Evolutionary conservation across 192 early-diverging fungal species (phyloP), one percentile per base, ranked within the genome.

Genomic region (Backusella luteola): DNA sequence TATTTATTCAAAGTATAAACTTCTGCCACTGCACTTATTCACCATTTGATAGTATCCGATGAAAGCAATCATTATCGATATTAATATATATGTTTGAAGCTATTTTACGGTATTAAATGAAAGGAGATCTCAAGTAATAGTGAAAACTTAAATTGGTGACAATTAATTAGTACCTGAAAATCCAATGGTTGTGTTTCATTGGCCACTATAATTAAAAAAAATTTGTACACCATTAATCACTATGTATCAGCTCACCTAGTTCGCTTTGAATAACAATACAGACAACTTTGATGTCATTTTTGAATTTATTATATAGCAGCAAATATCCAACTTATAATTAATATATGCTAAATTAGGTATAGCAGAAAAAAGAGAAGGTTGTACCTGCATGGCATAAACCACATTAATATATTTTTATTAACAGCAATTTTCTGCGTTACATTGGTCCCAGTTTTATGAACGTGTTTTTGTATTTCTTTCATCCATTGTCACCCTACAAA

Each of bases 381-480:
- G 21, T 12, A 59, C 56, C 52, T 59, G 56, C 56, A 59, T 49
- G 3, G 1, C 46, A 49, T 49, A 6, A 17, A 49, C 4, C 26
- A 59, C 21, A 23, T 59, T 59, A 59, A 63, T 63, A 63, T 63
- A 29, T 63, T 63, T 29, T 59, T 11, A 29, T 63, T 63, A 63
- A 7, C 46, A 49, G 46, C 14, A 44, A 49, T 49, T n/a, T 63
- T 63, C 23, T 29, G 56, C 56, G 56, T 63, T 29, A 63, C 56
- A 63, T 63, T 63, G 56, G 11, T 63, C 56, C 56, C 56, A 63
- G 21, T 63, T 49, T 56, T 29, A 63, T 63, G 56, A 29, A 63
- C 21, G 12, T 63, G 56, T 0, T 23, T 63, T 63, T 19, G 46
- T 49, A 12, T 63, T 39, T 26, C 21, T 63, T 9, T 8, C 7